Percentiles rank a stretch among this genome's conserved stretches.
phyloP scores from a whole-genome alignment of 495 filamentous ascomycete genomes.

The Aspergillus haitiensis region DNA sequence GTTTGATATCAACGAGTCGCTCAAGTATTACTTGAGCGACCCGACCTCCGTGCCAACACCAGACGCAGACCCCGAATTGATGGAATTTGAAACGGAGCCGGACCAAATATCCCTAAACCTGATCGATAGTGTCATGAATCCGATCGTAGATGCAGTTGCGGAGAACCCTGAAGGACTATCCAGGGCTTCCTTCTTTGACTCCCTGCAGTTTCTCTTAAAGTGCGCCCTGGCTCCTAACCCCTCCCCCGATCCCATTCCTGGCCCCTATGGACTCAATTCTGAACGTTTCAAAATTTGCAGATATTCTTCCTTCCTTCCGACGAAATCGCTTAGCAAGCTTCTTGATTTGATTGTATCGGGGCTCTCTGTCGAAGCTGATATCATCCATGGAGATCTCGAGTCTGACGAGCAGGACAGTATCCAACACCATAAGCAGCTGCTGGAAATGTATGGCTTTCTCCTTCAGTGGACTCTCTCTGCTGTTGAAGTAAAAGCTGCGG shows the following conservation, averaged over 20 bases:
- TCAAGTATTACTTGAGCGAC: slow-evolving; percentile 94
- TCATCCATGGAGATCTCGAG: slow-evolving; percentile 81
- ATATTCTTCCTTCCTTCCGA: slow-evolving; percentile 77
- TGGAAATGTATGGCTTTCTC: slow-evolving; percentile 94
- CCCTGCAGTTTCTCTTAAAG: slow-evolving; percentile 94
- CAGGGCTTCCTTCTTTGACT: slow-evolving; percentile 78
- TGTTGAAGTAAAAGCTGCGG: slow-evolving; percentile 88
- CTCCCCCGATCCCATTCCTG: slow-evolving; percentile 38
- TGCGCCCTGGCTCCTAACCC: slow-evolving; percentile 69
- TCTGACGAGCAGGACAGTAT: slow-evolving; percentile 85
- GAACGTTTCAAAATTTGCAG: slow-evolving; percentile 67
- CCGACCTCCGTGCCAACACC: slow-evolving; percentile 79
- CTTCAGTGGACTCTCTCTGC: slow-evolving; percentile 92
- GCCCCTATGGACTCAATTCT: slow-evolving; percentile 53
- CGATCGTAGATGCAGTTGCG: slow-evolving; percentile 90
- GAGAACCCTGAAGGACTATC: slow-evolving; percentile 86
- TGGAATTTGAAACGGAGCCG: slow-evolving; percentile 90
- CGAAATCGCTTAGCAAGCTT: slow-evolving; percentile 82
- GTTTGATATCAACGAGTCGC: slow-evolving; percentile 93
- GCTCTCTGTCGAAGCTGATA: slow-evolving; percentile 87
- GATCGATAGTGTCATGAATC: slow-evolving; percentile 83
- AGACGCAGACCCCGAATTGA: slow-evolving; percentile 78
- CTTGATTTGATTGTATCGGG: slow-evolving; percentile 92
- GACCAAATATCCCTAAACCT: slow-evolving; percentile 74
- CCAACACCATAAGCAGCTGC: slow-evolving; percentile 79